Percentiles rank a stretch among this genome's conserved stretches.
Evolutionary conservation across 2,329 filamentous ascomycete species (phyloP).

Genomic region (Boeremia lycopersici): DNA sequence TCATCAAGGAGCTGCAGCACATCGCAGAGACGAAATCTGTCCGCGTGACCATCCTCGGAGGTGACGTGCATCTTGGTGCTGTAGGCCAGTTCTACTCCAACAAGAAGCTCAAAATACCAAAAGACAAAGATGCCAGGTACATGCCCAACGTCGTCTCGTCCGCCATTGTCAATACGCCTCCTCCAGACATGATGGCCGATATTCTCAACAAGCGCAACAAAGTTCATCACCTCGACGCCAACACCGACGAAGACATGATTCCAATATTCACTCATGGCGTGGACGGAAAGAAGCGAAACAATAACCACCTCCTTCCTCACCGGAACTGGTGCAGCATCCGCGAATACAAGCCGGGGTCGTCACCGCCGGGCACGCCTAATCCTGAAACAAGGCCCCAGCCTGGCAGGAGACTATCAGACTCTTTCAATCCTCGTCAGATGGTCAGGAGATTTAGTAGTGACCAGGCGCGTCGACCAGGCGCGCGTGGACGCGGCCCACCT

Average conservation of each 20-base stretch:
- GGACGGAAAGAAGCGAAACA: slow-evolving; percentile 87
- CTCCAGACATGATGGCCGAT: slow-evolving; percentile 85
- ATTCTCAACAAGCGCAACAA: slow-evolving; percentile 93
- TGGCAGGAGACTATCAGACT: slow-evolving; percentile 40
- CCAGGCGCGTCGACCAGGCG: slow-evolving; percentile 31
- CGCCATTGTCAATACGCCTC: slow-evolving; percentile 90
- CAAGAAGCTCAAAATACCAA: slow-evolving; percentile 72
- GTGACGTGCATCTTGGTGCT: slow-evolving; percentile 91
- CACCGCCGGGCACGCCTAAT: slow-evolving; percentile 67
- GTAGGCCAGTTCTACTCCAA: slow-evolving; percentile 96
- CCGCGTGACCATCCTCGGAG: slow-evolving; percentile 88
- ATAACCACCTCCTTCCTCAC: slow-evolving; percentile 84
- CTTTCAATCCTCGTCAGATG: slow-evolving; percentile 48
- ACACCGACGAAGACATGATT: slow-evolving; percentile 96
- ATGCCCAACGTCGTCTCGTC: slow-evolving; percentile 97
- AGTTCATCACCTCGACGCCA: slow-evolving; percentile 65
- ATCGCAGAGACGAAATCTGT: slow-evolving; percentile 91
- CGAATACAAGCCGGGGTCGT: slow-evolving; percentile 73
- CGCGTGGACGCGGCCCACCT: slow-evolving; percentile 42
- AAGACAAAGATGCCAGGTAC: slow-evolving; percentile 92
- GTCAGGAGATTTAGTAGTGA: slow-evolving; percentile 49
- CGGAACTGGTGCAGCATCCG: slow-evolving; percentile 96
- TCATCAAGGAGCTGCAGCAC: slow-evolving; percentile 91
- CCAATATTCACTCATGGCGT: slow-evolving; percentile 89
- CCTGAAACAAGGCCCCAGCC: slow-evolving; percentile 31